phyloP scores from a whole-genome alignment of 805 yeast genomes.

The Wickerhamiella sorbophila region DNA sequence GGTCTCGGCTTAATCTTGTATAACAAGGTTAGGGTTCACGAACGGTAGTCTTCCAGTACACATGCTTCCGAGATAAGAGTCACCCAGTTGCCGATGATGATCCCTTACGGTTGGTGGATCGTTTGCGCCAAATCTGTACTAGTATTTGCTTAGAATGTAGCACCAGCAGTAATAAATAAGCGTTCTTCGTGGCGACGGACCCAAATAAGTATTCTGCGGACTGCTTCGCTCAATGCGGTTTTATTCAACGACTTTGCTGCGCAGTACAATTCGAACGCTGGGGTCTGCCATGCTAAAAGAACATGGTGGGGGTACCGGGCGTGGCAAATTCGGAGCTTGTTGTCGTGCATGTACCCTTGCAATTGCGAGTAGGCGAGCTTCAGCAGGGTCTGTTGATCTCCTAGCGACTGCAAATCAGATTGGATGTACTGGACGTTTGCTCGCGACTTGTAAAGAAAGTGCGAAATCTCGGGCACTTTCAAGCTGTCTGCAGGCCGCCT shows the following conservation, averaged over 20 bases:
- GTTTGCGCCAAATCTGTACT: too few relatives aligned
- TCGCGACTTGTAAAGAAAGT: slow-evolving; percentile 68
- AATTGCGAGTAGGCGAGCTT: slow-evolving; percentile 22
- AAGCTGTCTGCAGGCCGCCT: slow-evolving; percentile 37
- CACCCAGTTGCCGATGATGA: too few relatives aligned
- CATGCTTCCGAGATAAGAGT: too few relatives aligned
- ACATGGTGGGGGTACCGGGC: slow-evolving; percentile 15
- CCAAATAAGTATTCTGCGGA: slow-evolving; percentile 59
- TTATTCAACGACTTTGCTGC: slow-evolving; percentile 46
- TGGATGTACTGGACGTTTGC: slow-evolving; percentile 49
- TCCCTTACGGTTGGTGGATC: too few relatives aligned
- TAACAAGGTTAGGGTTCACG: too few relatives aligned
- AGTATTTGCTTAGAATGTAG: slow-evolving; percentile 46
- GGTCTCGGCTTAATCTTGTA: too few relatives aligned
- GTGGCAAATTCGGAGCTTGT: slow-evolving; percentile 19
- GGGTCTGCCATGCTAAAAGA: slow-evolving; percentile 39
- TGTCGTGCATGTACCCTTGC: slow-evolving; percentile 25
- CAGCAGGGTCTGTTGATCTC: background rate
- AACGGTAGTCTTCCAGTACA: too few relatives aligned
- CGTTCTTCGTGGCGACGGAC: slow-evolving; percentile 56
- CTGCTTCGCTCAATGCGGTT: slow-evolving; percentile 43
- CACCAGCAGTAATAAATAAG: slow-evolving; percentile 63
- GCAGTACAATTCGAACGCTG: slow-evolving; percentile 47
- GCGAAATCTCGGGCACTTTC: slow-evolving; percentile 47
- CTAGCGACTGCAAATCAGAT: slow-evolving; percentile 28